A percentile compares a stretch with the other conserved stretches of the same genome.
These are phyloP conservation scores for Teunomyces atbi DNA, from an alignment of 805 yeast genomes.

Conservation along the genomic window DNA sequence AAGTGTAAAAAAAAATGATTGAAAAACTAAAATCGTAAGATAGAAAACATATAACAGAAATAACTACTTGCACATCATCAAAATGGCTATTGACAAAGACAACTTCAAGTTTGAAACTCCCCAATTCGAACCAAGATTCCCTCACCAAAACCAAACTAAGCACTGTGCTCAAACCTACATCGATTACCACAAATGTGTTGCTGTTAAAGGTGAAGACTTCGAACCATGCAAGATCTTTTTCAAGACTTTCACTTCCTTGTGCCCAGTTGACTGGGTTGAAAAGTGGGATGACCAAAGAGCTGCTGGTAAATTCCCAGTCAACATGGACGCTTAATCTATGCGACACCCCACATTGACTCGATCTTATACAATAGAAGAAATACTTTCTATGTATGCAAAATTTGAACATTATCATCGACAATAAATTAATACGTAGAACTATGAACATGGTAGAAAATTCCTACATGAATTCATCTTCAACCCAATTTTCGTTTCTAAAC, in stretches of 20 bases:
- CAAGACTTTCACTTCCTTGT: slow-evolving; percentile 83
- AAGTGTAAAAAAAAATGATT: slow-evolving; percentile 7
- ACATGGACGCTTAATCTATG: slow-evolving; percentile 17
- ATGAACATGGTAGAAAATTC: not conserved
- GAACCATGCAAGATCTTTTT: slow-evolving; percentile 96
- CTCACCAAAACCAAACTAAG: slow-evolving; percentile 95
- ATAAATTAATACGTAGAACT: not conserved
- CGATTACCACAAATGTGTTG: slow-evolving; percentile 96
- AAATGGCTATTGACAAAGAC: slow-evolving; percentile 26
- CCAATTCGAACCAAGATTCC: slow-evolving; percentile 90
- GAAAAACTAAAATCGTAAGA: slow-evolving; percentile 12
- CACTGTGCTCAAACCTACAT: slow-evolving; percentile 98
- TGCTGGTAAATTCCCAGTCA: slow-evolving; percentile 47
- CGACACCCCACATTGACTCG: not conserved
- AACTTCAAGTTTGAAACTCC: slow-evolving; percentile 32
- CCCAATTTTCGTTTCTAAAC: slow-evolving; percentile 48
- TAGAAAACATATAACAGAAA: slow-evolving; percentile 6
- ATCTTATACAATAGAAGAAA: not conserved
- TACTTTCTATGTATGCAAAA: slow-evolving; percentile 1
- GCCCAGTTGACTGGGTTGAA: slow-evolving; percentile 83
- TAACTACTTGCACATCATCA: slow-evolving; percentile 4
- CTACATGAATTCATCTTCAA: slow-evolving; percentile 56
- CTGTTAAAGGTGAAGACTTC: slow-evolving; percentile 96
- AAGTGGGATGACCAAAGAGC: slow-evolving; percentile 87
- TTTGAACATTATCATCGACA: not conserved